Base-by-base conservation (phyloP, 345 rosid species). In the Lumnitzera littorea region DNA sequence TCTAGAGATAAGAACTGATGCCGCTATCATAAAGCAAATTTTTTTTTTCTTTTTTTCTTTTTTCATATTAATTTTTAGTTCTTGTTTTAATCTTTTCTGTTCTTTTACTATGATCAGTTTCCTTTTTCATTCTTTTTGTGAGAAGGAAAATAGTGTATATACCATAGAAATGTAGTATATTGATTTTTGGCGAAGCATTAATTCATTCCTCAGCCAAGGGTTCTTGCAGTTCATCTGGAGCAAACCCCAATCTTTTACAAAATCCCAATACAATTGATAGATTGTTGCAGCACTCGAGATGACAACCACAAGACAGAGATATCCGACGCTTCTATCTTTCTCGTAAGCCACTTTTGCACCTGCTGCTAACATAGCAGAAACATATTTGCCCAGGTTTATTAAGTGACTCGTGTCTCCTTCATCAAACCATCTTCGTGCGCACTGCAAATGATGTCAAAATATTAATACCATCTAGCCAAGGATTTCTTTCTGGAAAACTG, bases 231-330 rank as follows among this genome's bases (percentile, higher is more conserved):
- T 79, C 49, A 77, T 53, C 70, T 86, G 92, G 20, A 94, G 92
- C 80, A 94, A 86, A 71, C 99, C 99, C 99, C 99, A 94, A 58
- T 94, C 99, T 76, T 69, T 88, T 25, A 86, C 97, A 81, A 83
- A 90, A 79, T 94, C 99, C 99, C 99, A 94, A 68, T 94, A 94
- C 79, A 91, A 78, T 66, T 94, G 97, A 72, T 86, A 91, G 23
- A 90, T 56, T 59, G 99, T 91, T 60, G 99, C 97, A 49, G 78
- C 64, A 70, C 91, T 90, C 57, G 97, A 94, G 72, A 86, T 76
- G 57, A 76, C 67, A 60, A 91, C 96, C 43, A 88, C 74, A 46
- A 84, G 84, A 51, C 88, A 82, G 46, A 88, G 76, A 89, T 87
- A 86, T 29, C 85, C 90, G 7, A 50, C 55, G 64, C 68, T 83